Evolutionary conservation across 768 basidiomycete genomes (phyloP), one percentile per base, ranked within the genome.

Genomic region (Lanmaoa pseudosensibilis): DNA sequence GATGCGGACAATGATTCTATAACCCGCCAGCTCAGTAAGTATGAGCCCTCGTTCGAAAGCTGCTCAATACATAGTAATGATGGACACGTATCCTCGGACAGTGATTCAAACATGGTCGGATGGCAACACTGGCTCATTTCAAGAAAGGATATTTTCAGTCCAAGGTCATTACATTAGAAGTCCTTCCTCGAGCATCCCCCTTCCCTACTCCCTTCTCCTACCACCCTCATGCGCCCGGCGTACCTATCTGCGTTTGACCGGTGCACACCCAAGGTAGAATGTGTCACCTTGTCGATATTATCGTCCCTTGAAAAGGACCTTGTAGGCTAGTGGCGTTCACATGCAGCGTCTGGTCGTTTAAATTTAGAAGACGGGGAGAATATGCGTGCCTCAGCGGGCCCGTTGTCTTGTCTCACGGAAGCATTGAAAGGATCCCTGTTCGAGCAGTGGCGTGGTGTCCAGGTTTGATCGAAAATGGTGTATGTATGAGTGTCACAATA

Each of bases 121-220:
- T n/a, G 3, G 13, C 15, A 25, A n/a, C 23, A 37, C 6, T 21
- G 43, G 19, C 16, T 44, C 23, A 44, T 36, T 52, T 54, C 54
- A 52, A 55, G 37, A 60, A 27, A 34, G 15, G 12, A 40, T 46
- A 37, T 50, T 44, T 54, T 49, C 33, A 51, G 25, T 32, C 34
- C 39, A 44, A 52, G 27, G 34, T 65, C 46, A 58, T 62, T 68
- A 68, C 60, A 69, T 25, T 9, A 52, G 18, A 34, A n/a, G 19
- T 51, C 48, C 55, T 30, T 56, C 43, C 23, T 36, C 32, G 21
- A 19, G 21, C 13, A 7, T 19, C 34, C 38, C n/a, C 16, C 44
- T n/a, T 43, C 44, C 43, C 46, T 27, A 25, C 36, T 23, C 34
- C 38, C 44, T 47, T 51, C 52, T 41, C 44, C 46, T 36, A 32